Evolutionary conservation across 1,284 basidiomycete species (phyloP), one percentile per base, ranked within the genome.

Genomic region (Psilocybe mexicana): DNA sequence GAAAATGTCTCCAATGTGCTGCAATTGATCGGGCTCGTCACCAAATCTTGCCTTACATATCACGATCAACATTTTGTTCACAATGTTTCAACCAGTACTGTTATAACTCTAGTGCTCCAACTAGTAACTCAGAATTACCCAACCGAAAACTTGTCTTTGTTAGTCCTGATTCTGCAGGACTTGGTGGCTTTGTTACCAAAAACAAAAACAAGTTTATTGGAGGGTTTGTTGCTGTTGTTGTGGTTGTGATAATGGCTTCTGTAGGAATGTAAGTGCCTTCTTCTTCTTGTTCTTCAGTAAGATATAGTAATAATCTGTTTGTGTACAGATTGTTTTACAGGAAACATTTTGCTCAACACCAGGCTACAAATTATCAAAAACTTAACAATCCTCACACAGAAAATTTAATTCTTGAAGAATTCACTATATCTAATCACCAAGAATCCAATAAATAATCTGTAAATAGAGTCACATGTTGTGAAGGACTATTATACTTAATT

Each of bases 31-130:
- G 83, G n/a, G 78, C 76, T 7, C 76, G 83, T 25, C 54, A 69
- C 49, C 77, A 76, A 58, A 49, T 70, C 10, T 67, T 65, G 5
- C 74, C 76, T 2, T 28, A 66, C 1, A 61, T 79, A 4, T 46
- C 69, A 2, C 79, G 81, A 24, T 84, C 82, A 12, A 64, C 71
- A 3, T 61, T 77, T 36, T 85, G 83, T 66, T 58, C 69, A 3
- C 63, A 72, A 47, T 84, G 83, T 61, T 84, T 85, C 71, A 63
- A 75, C 47, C 80, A 79, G 62, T 84, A 84, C 59, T 85, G 83
- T 65, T 85, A 72, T 65, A 76, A 83, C 66, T 79, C 81, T 8
- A 57, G 66, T 14, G 75, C 79, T 59, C 79, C 76, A 24, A 74
- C 82, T 1, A 80, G 74, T 60, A 70, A 70, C 50, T 63, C 64